Percentiles rank a stretch among this genome's conserved stretches.
Evolutionary conservation across 768 basidiomycete species (phyloP).

Genomic region (Boletus rubescentipes): DNA sequence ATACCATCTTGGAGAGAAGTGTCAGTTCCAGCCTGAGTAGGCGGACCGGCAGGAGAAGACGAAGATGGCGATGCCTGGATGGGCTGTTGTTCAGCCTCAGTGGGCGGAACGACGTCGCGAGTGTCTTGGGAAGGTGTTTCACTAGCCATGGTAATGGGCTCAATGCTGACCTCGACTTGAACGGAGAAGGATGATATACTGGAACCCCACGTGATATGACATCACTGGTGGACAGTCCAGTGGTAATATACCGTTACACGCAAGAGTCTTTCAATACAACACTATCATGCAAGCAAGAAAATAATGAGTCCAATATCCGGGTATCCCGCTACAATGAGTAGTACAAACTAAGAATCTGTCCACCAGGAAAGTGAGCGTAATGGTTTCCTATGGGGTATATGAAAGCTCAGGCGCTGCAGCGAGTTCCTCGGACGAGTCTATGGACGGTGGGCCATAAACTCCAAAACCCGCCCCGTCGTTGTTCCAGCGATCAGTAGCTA

Average conservation of each 20-base stretch:
- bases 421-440: slow-evolving; percentile 28
- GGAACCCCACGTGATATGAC: slow-evolving; percentile 26
- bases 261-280: neutral
- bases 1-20: slow-evolving; percentile 41
- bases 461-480: slow-evolving; percentile 31
- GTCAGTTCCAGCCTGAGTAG: slow-evolving; percentile 29
- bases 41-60: slow-evolving; percentile 28
- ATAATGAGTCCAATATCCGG: neutral
- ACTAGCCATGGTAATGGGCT: slow-evolving; percentile 3
- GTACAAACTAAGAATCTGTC: neutral
- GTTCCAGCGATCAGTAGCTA: slow-evolving; percentile 63
- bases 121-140: neutral
- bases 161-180: neutral
- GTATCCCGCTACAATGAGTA: neutral
- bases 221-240: slow-evolving; percentile 12
- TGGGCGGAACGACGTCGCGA: neutral
- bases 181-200: slow-evolving; percentile 1
- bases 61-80: slow-evolving; percentile 21
- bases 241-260: no score
- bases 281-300: neutral
- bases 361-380: neutral
- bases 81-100: slow-evolving; percentile 4
- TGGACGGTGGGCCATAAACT: slow-evolving; percentile 10
- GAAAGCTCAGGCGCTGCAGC: slow-evolving; percentile 9
- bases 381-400: neutral